phyloP scores from a whole-genome alignment of 257 asterid genomes.

The Solanum neorickii region DNA sequence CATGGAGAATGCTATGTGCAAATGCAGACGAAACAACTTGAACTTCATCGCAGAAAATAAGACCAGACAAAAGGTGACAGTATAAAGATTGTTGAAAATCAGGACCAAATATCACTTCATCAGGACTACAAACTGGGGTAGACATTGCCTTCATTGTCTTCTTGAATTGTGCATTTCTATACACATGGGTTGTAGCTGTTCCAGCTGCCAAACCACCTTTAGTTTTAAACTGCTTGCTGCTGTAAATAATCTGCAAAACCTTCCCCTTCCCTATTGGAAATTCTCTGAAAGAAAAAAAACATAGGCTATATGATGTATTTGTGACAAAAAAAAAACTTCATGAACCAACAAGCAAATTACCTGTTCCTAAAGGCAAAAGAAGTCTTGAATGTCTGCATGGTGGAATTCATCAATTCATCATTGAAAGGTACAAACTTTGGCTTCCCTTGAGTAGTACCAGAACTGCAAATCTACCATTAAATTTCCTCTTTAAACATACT shows the following conservation, averaged over 20 bases:
- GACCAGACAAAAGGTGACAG: too few species aligned
- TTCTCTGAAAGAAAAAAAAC: constrained; percentile 31
- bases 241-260: not conserved
- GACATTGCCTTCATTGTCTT: constrained; percentile 20
- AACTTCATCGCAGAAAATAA: too few species aligned
- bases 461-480: constrained; percentile 36
- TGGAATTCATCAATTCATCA: constrained; percentile 77
- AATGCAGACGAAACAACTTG: too few species aligned
- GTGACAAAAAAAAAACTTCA: too few species aligned
- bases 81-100: too few species aligned
- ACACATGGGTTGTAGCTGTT: constrained; percentile 84
- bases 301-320: too few species aligned
- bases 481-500: not conserved
- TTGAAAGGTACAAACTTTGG: constrained; percentile 97
- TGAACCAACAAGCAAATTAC: constrained; percentile 9
- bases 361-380: constrained; percentile 84
- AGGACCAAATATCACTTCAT: not conserved
- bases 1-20: too few species aligned
- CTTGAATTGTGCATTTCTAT: constrained; percentile 54
- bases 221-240: not conserved
- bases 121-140: constrained; percentile 36
- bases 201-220: constrained; percentile 13
- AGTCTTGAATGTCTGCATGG: constrained; percentile 78
- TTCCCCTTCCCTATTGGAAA: constrained; percentile 33
- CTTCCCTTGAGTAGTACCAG: constrained; percentile 96